These are phyloP conservation scores for Paracorniculantispora psalliotae DNA, from an alignment of 2,329 filamentous ascomycete species.

Conservation along the genomic window DNA sequence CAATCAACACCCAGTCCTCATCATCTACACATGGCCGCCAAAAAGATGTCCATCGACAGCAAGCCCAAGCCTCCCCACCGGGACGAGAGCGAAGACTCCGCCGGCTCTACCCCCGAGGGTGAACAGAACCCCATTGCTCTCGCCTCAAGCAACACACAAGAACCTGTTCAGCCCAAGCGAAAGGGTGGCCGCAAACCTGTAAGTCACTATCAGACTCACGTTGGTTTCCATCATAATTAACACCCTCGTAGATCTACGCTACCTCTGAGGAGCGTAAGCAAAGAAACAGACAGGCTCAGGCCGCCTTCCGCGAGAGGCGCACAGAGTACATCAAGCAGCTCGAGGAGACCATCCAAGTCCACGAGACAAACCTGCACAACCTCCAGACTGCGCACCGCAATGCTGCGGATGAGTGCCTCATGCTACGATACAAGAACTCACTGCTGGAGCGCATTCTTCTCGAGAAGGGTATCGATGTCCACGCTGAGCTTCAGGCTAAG, in stretches of 20 bases:
- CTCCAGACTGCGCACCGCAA: slow-evolving; percentile 91
- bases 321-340: slow-evolving; percentile 99
- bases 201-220: slow-evolving; percentile 40
- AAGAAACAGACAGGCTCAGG: slow-evolving; percentile 93
- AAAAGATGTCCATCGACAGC: slow-evolving; percentile 65
- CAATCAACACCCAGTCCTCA: slow-evolving; percentile 23
- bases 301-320: slow-evolving; percentile 90
- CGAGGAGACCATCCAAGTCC: slow-evolving; percentile 93
- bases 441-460: slow-evolving; percentile 89
- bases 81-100: slow-evolving; percentile 58
- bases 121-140: slow-evolving; percentile 38
- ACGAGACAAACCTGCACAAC: slow-evolving; percentile 89
- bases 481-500: slow-evolving; percentile 90
- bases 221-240: slow-evolving; percentile 53
- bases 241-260: slow-evolving; percentile 74
- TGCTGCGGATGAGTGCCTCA: slow-evolving; percentile 93
- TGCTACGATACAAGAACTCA: slow-evolving; percentile 98
- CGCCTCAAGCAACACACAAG: slow-evolving; percentile 35
- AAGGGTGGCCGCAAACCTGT: slow-evolving; percentile 98
- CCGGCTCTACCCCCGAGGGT: slow-evolving; percentile 55
- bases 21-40: slow-evolving; percentile 50
- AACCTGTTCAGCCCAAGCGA: slow-evolving; percentile 72
- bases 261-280: slow-evolving; percentile 98
- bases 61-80: slow-evolving; percentile 37
- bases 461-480: slow-evolving; percentile 97